phyloP scores from a whole-genome alignment of 1,284 basidiomycete genomes.

The Papiliotrema fonsecae region DNA sequence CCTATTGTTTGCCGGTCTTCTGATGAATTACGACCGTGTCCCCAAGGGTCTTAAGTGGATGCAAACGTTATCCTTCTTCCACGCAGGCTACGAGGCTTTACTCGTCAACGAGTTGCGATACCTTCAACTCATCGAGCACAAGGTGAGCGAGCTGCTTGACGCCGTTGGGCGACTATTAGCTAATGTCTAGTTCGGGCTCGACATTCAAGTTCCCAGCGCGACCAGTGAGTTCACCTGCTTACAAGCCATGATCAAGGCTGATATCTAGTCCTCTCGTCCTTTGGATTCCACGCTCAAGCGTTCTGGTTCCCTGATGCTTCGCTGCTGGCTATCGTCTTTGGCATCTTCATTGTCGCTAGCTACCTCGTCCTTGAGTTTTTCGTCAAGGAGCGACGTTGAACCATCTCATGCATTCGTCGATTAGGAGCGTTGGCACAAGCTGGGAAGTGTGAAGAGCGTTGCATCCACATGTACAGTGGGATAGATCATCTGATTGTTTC shows the following conservation, averaged over 20 bases:
- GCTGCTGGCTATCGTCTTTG: slow-evolving; percentile 76
- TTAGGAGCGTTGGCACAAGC: no score
- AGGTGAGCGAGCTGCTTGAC: slow-evolving; percentile 53
- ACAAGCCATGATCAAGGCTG: not conserved
- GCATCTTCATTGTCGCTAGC: slow-evolving; percentile 65
- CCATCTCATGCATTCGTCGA: not conserved
- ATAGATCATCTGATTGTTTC: no score
- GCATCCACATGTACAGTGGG: no score
- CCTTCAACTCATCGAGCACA: slow-evolving; percentile 82
- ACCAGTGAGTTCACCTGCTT: slow-evolving; percentile 52
- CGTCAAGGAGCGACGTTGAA: slow-evolving; percentile 79
- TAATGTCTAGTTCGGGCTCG: slow-evolving; percentile 71
- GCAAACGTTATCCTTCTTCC: slow-evolving; percentile 91
- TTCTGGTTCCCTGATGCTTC: slow-evolving; percentile 95
- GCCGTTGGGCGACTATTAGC: not conserved
- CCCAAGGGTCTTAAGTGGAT: slow-evolving; percentile 71
- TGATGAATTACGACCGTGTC: slow-evolving; percentile 89
- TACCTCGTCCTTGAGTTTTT: slow-evolving; percentile 78
- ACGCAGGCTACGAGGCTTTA: slow-evolving; percentile 94
- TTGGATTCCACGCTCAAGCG: slow-evolving; percentile 80
- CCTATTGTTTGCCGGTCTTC: slow-evolving; percentile 86
- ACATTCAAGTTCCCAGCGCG: slow-evolving; percentile 88
- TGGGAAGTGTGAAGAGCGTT: no score
- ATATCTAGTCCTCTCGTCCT: slow-evolving; percentile 64
- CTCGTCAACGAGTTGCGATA: slow-evolving; percentile 93